Evolutionary conservation across 1,139 yeast species (phyloP), one percentile per base, ranked within the genome.

Genomic region (Suhomyces atakaporum): DNA sequence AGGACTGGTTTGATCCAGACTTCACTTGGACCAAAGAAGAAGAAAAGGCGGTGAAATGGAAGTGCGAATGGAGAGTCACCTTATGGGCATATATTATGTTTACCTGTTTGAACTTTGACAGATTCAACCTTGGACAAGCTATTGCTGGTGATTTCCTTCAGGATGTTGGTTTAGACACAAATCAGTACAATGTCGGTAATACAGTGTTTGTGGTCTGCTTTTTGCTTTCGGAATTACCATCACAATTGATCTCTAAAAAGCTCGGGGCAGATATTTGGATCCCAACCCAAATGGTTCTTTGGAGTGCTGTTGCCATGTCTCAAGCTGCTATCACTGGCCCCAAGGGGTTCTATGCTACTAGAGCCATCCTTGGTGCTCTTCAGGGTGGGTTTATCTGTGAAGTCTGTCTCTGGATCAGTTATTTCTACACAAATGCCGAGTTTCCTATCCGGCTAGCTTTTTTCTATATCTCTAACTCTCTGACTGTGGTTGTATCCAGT

Each of bases 181-280:
- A 69, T 38, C 68, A 76, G 38, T 74, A 69, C 51, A 77, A 77
- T 47, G 49, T 58, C 16, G 80, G 77, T 5, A 66, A 63, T 42
- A 73, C 78, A 7, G 56, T 75, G 23, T 65, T 65, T 39, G 58
- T 66, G 34, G 57, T 69, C 7, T 56, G 71, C 32, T 77, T 76
- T 49, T 51, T 77, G 35, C 48, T 55, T 11, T 73, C 78, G n/a
- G 82, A 77, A 51, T 53, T 77, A n/a, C 82, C 81, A 0, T 75
- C 81, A 1, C 81, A 76, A 50, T 55, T 76, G 46, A 46, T 76
- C n/a, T 69, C 79, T 7, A 77, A 77, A 47, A 64, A 60, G 36
- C 38, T 77, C 18, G 82, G 82, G 7, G 69, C 79, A 3, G 80
- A 76, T 49, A 45, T 66, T 28, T 77, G 78, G 69, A 66, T 77